Conservation (phyloP, 768 basidiomycete species). For the Russula dissimulans region DNA sequence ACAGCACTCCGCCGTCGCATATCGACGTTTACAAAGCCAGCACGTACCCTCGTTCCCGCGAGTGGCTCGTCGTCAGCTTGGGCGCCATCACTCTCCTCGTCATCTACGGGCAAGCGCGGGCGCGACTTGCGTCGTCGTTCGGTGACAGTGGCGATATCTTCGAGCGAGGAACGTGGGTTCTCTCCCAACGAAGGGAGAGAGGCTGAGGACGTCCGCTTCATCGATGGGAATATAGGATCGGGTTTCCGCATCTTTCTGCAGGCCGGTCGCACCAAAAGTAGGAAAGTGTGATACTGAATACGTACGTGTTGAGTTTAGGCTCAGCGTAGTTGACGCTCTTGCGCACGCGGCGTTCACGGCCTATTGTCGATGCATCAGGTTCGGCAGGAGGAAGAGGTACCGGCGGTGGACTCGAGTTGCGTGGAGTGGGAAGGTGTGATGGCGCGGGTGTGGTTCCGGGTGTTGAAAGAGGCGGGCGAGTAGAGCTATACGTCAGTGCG, state of each 20-base stretch:
- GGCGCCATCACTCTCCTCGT: constrained; percentile 55
- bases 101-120: constrained; percentile 38
- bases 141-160: constrained; percentile 20
- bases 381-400: constrained; percentile 25
- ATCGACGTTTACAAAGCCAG: constrained; percentile 47
- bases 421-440: constrained; percentile 39
- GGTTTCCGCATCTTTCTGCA: constrained; percentile 85
- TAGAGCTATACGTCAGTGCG: constrained; percentile 27
- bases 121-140: constrained; percentile 48
- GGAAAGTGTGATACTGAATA: constrained; percentile 14
- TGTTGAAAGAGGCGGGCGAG: constrained; percentile 34
- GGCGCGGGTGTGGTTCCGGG: constrained; percentile 36
- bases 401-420: constrained; percentile 26
- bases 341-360: constrained; percentile 49
- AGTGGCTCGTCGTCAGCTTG: constrained; percentile 59
- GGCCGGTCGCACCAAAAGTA: not conserved
- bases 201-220: constrained; percentile 6
- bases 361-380: constrained; percentile 12
- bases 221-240: constrained; percentile 35
- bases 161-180: constrained; percentile 19
- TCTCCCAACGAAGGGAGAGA: constrained; percentile 13
- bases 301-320: constrained; percentile 81
- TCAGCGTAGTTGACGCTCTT: constrained; percentile 84
- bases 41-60: constrained; percentile 17
- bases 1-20: constrained; percentile 41